These are phyloP conservation scores for Polytrichum commune DNA, from an alignment of 225 moss, liverwort and hornwort species.

Conservation along the genomic window DNA sequence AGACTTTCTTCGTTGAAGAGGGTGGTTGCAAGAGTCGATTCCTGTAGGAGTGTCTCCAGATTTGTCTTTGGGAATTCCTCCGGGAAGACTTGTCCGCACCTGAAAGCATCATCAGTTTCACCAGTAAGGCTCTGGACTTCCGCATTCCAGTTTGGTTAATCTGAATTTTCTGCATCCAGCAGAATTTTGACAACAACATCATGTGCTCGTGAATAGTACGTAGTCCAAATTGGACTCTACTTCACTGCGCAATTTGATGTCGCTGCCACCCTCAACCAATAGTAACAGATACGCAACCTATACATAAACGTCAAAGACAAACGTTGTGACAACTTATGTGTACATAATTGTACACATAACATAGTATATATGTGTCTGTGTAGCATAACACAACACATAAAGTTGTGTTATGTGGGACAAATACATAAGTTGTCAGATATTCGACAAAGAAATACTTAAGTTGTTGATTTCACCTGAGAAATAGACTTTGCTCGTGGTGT, in stretches of 20 bases:
- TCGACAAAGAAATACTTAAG: neutral
- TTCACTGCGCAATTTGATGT: no score
- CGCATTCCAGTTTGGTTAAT: no score
- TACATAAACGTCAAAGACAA: no score
- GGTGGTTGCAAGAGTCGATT: slow-evolving; percentile 25
- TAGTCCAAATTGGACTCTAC: no score
- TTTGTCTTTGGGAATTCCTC: slow-evolving; percentile 42
- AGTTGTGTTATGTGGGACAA: no score
- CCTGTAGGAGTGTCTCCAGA: slow-evolving; percentile 31
- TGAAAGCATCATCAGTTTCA: slow-evolving; percentile 22
- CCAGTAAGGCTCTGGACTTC: slow-evolving; percentile 8
- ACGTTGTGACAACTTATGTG: neutral
- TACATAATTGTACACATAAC: neutral
- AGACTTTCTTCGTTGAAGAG: slow-evolving; percentile 46
- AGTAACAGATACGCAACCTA: no score
- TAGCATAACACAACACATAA: no score
- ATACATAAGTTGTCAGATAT: neutral
- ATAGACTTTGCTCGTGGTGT: slow-evolving; percentile 42
- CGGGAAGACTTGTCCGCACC: slow-evolving; percentile 54
- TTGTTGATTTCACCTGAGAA: slow-evolving; percentile 32
- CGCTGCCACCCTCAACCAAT: no score
- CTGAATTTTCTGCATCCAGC: neutral
- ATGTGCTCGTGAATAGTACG: no score
- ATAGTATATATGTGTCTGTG: neutral
- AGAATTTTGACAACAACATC: neutral